Evolutionary conservation across 1,284 basidiomycete genomes (phyloP), one percentile per base, ranked within the genome.

Genomic region (Malassezia caprae): DNA sequence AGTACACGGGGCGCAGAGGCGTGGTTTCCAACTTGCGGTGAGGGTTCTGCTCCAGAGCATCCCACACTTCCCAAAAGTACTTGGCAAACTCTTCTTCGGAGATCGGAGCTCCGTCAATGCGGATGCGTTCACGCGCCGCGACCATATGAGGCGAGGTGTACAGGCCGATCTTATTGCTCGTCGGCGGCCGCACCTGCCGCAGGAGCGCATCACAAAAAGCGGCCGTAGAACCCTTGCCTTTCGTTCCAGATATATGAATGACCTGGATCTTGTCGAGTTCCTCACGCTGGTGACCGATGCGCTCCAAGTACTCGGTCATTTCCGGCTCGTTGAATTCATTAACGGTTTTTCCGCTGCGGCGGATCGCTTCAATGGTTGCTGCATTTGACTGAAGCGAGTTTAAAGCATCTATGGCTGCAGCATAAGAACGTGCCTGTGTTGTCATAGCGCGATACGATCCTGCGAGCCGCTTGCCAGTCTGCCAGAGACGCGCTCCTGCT

Each of bases 121-220:
- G 82, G 69, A 99, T 96, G 24, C 94, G 81, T 77, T 99, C 94
- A 23, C 94, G 82, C 17, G 96, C 94, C 23, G 90, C 88, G 40
- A 96, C 87, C 51, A 98, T 82, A 76, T 99, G 94, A 0, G 94
- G 94, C 2, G 91, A 96, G 1, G 93, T 96, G 76, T 94, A 99
- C 7, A 99, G 78, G 8, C 93, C 93, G 15, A 73, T 60, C 19
- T 64, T 65, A 2, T 47, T 31, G 13, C 35, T 57, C 42, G 37
- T 58, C 58, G 19, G 64, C 62, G 30, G 13, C 11, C 43, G 44
- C 13, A 64, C 58, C 21, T 62, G 51, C 6, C 60, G 64, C 1
- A 74, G 51, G 15, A 78, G 56, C 15, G 71, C 69, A 32, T 72
- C 71, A 34, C 69, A 72, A 67, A 98, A 98, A 2, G 94, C 93